Evolutionary conservation across 2,329 filamentous ascomycete species (phyloP), one percentile per base, ranked within the genome.

Genomic region (Fusarium sp.): DNA sequence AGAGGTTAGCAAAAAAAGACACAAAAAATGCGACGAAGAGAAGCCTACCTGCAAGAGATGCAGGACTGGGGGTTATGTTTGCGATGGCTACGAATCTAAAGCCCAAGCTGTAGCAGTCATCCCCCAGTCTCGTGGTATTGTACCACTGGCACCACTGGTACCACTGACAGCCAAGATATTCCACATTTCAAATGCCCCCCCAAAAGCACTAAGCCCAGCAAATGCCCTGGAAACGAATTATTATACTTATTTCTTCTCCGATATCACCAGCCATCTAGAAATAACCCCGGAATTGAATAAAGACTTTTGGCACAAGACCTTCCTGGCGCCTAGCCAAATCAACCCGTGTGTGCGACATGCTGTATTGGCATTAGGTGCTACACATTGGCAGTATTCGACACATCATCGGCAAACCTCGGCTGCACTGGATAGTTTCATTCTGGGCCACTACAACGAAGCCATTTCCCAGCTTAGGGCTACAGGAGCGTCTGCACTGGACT

Each of bases 31-130:
- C 3, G 58, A 33, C 2, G 58, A 61, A 20, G 56, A 46, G 7
- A 61, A 61, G 17, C 58, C 58, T 5, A 45, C 40, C 1, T 61
- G 58, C 14, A 44, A 46, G 17, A 37, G 58, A 19, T 61, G 58
- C 58, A 61, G 20, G 22, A 24, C 44, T n/a, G 58, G 58, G 4
- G 58, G 56, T 8, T 61, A 61, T 33, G 58, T 61, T 6, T 61
- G 58, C 14, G 58, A 61, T n/a, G 58, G 58, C 4, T 61, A 61
- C 22, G 49, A 40, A 11, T 15, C 44, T 20, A 40, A 44, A 30
- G 26, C 39, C 19, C 9, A 30, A 11, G 37, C 14, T 1, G 17
- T 48, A 6, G 11, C 22, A n/a, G n/a, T 24, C 14, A 44, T 30
- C 6, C 4, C 30, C 7, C 35, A 40, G 11, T 15, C 15, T 20